Percentiles rank a stretch among this genome's conserved stretches.
Evolutionary conservation across 1,139 yeast genomes (phyloP).

Genomic region (Saccharomyces hybrid): DNA sequence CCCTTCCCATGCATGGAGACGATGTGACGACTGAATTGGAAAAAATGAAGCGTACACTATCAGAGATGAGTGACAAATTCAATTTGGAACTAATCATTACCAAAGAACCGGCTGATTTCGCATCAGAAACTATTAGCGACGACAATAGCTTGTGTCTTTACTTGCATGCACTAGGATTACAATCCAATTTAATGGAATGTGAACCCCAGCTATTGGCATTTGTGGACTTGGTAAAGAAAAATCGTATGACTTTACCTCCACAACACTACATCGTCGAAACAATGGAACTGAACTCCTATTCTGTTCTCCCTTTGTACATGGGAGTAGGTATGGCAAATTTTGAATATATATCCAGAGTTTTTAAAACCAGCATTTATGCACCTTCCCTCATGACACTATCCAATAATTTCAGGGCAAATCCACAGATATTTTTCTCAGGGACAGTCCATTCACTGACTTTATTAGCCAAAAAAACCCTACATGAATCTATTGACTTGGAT

Average conservation of each 20-base stretch:
- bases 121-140: neutral
- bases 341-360: constrained; percentile 10
- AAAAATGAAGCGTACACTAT: neutral
- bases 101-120: neutral
- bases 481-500: constrained; percentile 6
- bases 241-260: neutral
- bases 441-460: constrained; percentile 13
- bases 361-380: constrained; percentile 12
- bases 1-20: neutral
- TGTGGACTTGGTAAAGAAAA: neutral
- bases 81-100: neutral
- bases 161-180: neutral
- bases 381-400: constrained; percentile 10
- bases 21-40: neutral
- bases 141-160: neutral
- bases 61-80: neutral
- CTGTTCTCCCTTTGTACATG: constrained; percentile 7
- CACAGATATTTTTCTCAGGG: constrained; percentile 18
- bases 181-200: neutral
- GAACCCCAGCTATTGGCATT: neutral
- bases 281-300: constrained; percentile 5
- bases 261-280: constrained; percentile 3
- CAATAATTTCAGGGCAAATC: constrained; percentile 2
- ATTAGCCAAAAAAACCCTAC: constrained; percentile 15
- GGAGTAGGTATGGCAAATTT: constrained; percentile 16